Evolutionary conservation across 805 yeast species (phyloP).

Genomic region (Lachancea cidri): DNA sequence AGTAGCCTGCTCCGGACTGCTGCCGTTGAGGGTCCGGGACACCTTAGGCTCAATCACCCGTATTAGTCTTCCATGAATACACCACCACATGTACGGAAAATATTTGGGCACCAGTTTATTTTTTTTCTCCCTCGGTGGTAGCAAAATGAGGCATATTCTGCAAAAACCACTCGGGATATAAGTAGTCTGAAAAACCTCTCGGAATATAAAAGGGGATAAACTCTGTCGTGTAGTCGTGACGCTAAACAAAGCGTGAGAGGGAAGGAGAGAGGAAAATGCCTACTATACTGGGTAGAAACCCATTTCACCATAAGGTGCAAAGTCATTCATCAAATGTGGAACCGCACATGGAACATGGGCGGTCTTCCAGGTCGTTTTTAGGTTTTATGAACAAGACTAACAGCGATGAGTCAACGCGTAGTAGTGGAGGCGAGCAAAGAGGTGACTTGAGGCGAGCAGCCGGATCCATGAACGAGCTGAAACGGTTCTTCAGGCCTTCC

Average conservation of each 20-base stretch:
- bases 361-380: constrained; percentile 25
- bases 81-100: constrained; percentile 1
- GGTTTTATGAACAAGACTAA: constrained; percentile 29
- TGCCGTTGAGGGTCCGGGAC: too few species aligned
- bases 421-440: constrained; percentile 16
- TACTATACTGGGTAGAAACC: constrained; percentile 26
- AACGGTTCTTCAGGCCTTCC: constrained; percentile 62
- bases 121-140: not conserved
- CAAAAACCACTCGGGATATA: constrained; percentile 2
- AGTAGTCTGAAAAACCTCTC: constrained; percentile 1
- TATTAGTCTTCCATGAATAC: not conserved
- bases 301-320: constrained; percentile 19
- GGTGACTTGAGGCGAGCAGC: constrained; percentile 6
- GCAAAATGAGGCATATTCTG: not conserved
- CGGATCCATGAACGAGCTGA: constrained; percentile 64
- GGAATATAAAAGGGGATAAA: constrained; percentile 1
- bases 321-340: not conserved
- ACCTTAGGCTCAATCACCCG: too few species aligned
- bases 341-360: constrained; percentile 2
- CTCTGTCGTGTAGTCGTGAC: not conserved
- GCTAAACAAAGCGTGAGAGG: not conserved
- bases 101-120: too few species aligned
- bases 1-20: too few species aligned
- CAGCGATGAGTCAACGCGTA: constrained; percentile 28
- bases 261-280: constrained; percentile 19